Evolutionary conservation across 257 asterid species (phyloP).

Genomic region (Plantago ovata): DNA sequence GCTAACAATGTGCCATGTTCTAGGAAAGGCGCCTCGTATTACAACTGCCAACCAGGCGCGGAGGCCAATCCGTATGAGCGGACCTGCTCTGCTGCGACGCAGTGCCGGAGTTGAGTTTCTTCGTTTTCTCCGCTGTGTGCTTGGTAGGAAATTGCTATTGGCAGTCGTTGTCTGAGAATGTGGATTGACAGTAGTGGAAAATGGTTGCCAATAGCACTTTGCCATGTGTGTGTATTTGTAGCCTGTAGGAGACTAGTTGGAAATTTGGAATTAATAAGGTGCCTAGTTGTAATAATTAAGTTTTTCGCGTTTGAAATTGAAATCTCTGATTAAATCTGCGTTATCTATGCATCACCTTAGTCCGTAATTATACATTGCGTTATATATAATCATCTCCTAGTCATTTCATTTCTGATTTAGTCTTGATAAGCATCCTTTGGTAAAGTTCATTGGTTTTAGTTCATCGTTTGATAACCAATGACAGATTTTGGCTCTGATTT

Average conservation of each 20-base stretch:
- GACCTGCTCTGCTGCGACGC: conserved; percentile 66
- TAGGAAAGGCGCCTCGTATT: conserved; percentile 77
- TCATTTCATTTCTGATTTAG: too few relatives aligned
- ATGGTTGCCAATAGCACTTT: not conserved
- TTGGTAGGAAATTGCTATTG: not conserved
- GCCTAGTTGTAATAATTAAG: not conserved
- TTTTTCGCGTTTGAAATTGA: not conserved
- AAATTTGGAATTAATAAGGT: not conserved
- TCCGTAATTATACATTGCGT: too few relatives aligned
- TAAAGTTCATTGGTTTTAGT: too few relatives aligned
- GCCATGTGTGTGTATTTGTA: not conserved
- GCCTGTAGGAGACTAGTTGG: too few relatives aligned
- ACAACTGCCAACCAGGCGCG: conserved; percentile 81
- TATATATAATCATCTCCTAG: too few relatives aligned
- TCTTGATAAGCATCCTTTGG: too few relatives aligned
- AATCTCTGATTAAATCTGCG: too few relatives aligned
- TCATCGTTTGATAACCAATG: too few relatives aligned
- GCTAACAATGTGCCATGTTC: conserved; percentile 74
- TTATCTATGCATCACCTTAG: too few relatives aligned
- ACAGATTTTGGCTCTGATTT: too few relatives aligned
- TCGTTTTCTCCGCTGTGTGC: not conserved
- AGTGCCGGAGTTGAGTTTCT: conserved; percentile 54
- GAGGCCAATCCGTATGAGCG: conserved; percentile 80
- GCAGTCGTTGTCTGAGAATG: not conserved
- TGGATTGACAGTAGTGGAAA: not conserved